Percentiles rank a stretch among this genome's conserved stretches.
Evolutionary conservation across 2,329 filamentous ascomycete species (phyloP).

Genomic region (Alternaria ventricosa): DNA sequence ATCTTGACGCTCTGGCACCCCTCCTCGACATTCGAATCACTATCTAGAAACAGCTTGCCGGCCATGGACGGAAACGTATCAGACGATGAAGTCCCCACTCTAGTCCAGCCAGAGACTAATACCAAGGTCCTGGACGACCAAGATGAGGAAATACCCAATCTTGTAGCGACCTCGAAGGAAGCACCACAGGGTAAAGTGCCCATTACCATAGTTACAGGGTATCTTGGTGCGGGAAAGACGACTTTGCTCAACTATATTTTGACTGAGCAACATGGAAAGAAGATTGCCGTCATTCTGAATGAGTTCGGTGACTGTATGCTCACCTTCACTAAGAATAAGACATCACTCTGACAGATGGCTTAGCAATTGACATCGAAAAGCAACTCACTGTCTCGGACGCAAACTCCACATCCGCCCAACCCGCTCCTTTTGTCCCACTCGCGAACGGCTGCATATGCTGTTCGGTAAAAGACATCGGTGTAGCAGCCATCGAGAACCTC

Average conservation of each 20-base stretch:
- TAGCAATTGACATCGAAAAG: constrained; percentile 93
- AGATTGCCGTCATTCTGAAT: constrained; percentile 97
- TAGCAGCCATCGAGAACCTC: constrained; percentile 91
- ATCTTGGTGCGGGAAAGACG: constrained; percentile 94
- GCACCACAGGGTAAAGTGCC: constrained; percentile 70
- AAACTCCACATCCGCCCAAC: constrained; percentile 37
- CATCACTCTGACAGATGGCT: background rate
- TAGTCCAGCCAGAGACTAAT: constrained; percentile 58
- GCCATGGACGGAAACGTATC: constrained; percentile 30
- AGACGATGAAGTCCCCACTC: constrained; percentile 53
- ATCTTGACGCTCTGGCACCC: background rate
- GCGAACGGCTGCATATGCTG: constrained; percentile 98
- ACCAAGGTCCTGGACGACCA: constrained; percentile 27
- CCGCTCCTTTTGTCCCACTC: constrained; percentile 78
- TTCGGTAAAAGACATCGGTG: constrained; percentile 94
- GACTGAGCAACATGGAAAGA: constrained; percentile 94
- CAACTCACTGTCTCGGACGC: constrained; percentile 79
- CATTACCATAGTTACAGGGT: constrained; percentile 87
- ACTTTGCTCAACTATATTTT: constrained; percentile 96
- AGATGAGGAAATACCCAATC: constrained; percentile 29
- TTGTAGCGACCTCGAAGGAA: constrained; percentile 52
- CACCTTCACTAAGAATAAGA: background rate
- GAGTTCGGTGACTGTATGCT: constrained; percentile 53
- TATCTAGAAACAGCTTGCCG: background rate
- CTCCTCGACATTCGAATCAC: background rate